These are phyloP conservation scores for Amphicarpaea edgeworthii DNA, from an alignment of 306 rosid genomes.

Conservation along the genomic window DNA sequence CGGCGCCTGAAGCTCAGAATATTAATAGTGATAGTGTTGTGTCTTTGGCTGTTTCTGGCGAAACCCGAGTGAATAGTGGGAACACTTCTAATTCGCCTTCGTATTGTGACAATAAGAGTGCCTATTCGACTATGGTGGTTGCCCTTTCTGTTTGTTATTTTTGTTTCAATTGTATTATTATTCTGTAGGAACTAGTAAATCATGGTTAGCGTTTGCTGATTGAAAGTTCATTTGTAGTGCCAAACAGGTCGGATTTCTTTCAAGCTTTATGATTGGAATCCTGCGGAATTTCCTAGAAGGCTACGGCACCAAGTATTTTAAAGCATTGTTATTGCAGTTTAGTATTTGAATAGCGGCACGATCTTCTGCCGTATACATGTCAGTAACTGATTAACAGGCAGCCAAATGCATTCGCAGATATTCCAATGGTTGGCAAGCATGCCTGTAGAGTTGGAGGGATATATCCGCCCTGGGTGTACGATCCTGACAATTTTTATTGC, in stretches of 20 bases:
- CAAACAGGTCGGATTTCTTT: slow-evolving; percentile 98
- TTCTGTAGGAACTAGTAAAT: slow-evolving; percentile 16
- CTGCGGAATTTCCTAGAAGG: slow-evolving; percentile 98
- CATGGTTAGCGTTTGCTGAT: slow-evolving; percentile 46
- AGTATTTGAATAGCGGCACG: slow-evolving; percentile 55
- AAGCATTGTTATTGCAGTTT: slow-evolving; percentile 79
- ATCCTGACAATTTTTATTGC: slow-evolving; percentile 86
- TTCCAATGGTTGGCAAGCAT: slow-evolving; percentile 94
- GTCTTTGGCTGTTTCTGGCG: slow-evolving; percentile 63
- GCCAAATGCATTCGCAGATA: slow-evolving; percentile 66
- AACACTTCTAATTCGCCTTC: slow-evolving; percentile 69
- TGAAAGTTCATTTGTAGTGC: slow-evolving; percentile 73
- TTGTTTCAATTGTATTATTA: slow-evolving; percentile 16
- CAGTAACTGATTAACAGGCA: slow-evolving; percentile 56
- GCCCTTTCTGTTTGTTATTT: slow-evolving; percentile 22
- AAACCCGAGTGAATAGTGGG: slow-evolving; percentile 63
- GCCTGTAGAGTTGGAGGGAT: slow-evolving; percentile 99
- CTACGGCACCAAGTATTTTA: slow-evolving; percentile 96
- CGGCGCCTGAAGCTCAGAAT: slow-evolving; percentile 64
- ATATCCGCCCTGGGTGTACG: slow-evolving; percentile 97
- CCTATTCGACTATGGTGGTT: slow-evolving; percentile 83
- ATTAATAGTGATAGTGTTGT: slow-evolving; percentile 50
- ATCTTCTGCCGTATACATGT: slow-evolving; percentile 28
- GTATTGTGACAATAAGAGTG: slow-evolving; percentile 70
- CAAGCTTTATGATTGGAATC: slow-evolving; percentile 99